A percentile compares a stretch with the other conserved stretches of the same genome.
phyloP scores from a whole-genome alignment of 495 filamentous ascomycete genomes.

The Neurospora terricola region DNA sequence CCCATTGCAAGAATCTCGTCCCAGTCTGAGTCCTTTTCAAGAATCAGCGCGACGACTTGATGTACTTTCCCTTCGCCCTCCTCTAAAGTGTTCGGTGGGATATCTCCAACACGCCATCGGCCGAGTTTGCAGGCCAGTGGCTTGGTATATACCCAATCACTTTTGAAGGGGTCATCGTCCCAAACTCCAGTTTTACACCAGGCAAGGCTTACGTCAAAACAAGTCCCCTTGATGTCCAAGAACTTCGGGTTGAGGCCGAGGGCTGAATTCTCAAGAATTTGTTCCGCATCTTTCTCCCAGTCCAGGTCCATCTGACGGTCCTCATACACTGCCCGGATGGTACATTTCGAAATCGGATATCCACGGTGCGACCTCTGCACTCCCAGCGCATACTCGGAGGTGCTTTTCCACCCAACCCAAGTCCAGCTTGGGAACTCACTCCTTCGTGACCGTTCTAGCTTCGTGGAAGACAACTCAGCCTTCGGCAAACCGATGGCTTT shows the following conservation, averaged over 20 bases:
- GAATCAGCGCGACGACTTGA: neutral
- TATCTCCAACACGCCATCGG: accelerated
- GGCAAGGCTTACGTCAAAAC: neutral
- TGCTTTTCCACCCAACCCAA: neutral
- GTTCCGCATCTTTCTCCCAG: neutral
- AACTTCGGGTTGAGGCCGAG: neutral
- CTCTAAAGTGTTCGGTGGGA: neutral
- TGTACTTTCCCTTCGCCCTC: neutral
- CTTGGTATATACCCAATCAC: neutral
- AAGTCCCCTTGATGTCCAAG: neutral
- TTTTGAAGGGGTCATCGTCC: accelerated
- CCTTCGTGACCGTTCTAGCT: neutral
- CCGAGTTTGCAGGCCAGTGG: neutral
- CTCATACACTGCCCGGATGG: neutral
- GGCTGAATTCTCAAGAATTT: neutral
- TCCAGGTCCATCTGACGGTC: neutral
- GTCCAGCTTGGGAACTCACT: neutral
- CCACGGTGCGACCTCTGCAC: neutral
- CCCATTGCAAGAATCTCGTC: neutral
- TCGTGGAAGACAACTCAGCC: neutral
- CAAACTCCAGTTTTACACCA: neutral
- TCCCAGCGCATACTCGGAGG: neutral
- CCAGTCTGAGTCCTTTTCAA: neutral
- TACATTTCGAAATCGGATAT: neutral
- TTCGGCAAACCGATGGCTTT: neutral